Evolutionary conservation across 495 filamentous ascomycete genomes (phyloP).

Genomic region (Tricharina praecox): DNA sequence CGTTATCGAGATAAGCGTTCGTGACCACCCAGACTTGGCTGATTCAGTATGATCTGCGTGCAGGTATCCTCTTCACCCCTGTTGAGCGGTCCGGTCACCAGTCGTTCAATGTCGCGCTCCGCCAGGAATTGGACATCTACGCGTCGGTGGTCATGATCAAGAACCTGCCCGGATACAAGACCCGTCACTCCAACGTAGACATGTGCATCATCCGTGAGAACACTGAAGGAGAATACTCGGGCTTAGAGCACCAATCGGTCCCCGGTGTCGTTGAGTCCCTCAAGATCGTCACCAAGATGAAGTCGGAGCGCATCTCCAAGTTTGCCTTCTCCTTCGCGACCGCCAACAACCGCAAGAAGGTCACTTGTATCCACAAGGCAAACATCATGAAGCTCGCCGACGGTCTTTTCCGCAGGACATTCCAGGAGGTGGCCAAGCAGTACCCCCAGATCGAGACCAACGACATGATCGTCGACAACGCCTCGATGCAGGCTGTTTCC

Average conservation of each 20-base stretch:
- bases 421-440: slow-evolving; percentile 79
- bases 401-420: slow-evolving; percentile 92
- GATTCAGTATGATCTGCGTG: too few species aligned
- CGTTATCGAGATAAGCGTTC: too few species aligned
- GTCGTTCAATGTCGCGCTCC: slow-evolving; percentile 97
- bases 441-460: slow-evolving; percentile 86
- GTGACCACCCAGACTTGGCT: too few species aligned
- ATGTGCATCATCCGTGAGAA: slow-evolving; percentile 99
- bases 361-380: slow-evolving; percentile 98
- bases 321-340: slow-evolving; percentile 96
- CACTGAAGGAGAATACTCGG: slow-evolving; percentile 98
- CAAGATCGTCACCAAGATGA: slow-evolving; percentile 97
- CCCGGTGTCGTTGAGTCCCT: slow-evolving; percentile 94
- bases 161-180: slow-evolving; percentile 97
- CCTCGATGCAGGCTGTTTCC: slow-evolving; percentile 95
- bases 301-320: slow-evolving; percentile 96
- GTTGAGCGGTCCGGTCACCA: slow-evolving; percentile 94
- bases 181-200: slow-evolving; percentile 89
- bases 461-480: slow-evolving; percentile 99
- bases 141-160: slow-evolving; percentile 95
- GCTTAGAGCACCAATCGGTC: slow-evolving; percentile 95
- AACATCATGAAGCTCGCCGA: slow-evolving; percentile 99
- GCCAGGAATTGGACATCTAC: slow-evolving; percentile 98
- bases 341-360: slow-evolving; percentile 95
- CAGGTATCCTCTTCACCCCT: slow-evolving; percentile 84